Conservation (phyloP, 352 stramenopile species). For the Pythium monospermum region DNA sequence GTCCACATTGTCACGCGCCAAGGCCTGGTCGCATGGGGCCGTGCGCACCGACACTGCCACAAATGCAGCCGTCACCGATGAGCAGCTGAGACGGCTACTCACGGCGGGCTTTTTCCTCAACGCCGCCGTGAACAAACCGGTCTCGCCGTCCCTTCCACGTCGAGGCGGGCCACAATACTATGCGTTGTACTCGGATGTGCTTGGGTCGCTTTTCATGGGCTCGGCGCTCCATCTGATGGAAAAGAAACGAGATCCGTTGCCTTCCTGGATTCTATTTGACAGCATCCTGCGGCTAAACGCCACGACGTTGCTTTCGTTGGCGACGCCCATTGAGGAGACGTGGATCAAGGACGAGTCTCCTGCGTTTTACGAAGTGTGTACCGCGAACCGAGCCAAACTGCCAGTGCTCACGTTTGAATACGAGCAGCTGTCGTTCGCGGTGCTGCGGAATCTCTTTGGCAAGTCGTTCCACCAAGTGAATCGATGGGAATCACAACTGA, state of each 20-base stretch:
- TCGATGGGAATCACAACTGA: constrained; percentile 15
- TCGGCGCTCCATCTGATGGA: constrained; percentile 6
- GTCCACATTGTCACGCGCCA: constrained; percentile 13
- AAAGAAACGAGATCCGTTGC: not conserved
- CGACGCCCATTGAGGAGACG: constrained; percentile 20
- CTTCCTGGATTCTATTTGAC: constrained; percentile 20
- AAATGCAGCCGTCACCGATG: not conserved
- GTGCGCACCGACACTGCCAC: not conserved
- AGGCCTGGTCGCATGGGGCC: constrained; percentile 4
- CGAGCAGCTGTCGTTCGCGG: constrained; percentile 3
- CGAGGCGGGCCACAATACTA: constrained; percentile 15
- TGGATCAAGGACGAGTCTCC: constrained; percentile 20
- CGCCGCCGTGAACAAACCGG: constrained; percentile 17
- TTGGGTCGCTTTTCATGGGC: constrained; percentile 9
- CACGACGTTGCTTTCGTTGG: constrained; percentile 7
- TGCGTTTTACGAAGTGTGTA: constrained; percentile 14
- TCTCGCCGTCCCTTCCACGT: not conserved
- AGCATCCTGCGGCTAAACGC: constrained; percentile 14
- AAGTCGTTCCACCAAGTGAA: constrained; percentile 17
- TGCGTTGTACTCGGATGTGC: constrained; percentile 16
- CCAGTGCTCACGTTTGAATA: constrained; percentile 9
- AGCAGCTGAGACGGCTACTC: constrained; percentile 10
- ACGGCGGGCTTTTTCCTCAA: constrained; percentile 24
- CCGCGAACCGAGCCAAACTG: constrained; percentile 3
- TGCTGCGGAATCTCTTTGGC: constrained; percentile 18